Base-by-base conservation (phyloP, 306 rosid genomes). In the Styphnolobium japonicum region DNA sequence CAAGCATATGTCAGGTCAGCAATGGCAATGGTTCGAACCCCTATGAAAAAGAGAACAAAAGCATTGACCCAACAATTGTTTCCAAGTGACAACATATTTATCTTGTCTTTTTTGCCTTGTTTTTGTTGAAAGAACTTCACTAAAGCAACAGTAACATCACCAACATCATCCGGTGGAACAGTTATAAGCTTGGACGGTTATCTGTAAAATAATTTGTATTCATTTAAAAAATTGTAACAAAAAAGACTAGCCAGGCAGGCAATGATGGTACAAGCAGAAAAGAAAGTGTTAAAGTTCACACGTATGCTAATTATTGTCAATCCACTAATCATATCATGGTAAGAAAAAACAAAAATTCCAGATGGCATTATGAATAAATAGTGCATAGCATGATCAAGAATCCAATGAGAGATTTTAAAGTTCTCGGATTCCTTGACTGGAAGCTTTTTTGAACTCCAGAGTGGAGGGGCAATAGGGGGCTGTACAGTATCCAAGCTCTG, bases 391-490 rank as follows among this genome's bases (percentile, higher is more conserved):
- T 11, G 43, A 82, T 89, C 81, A 87, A 72, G 97, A 87, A 79
- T 87, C 97, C 88, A 82, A 85, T 25, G 97, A 84, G 67, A 67
- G 92, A 60, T 89, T 88, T 86, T 87, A 96, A 42, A 66, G 87
- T 55, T 90, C 94, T 78, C 87, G 76, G 72, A 81, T 71, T 75
- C 94, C 97, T 77, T 81, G 86, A 60, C 78, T 67, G 71, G 87
- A 85, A 73, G 89, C 87, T 83, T 88, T 90, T 88, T 85, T 87
- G 74, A 90, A 39, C 82, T 87, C 88, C 6, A 87, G 88, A 57
- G 92, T 94, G 90, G 92, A 77, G 92, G 90, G 76, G 91, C 92
- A 19, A 81, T 82, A n/a, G 91, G 89, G 42, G 91, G 93, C 55
- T 86, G 88, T 60, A 90, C 88, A 10, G 90, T 89, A 78, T 87